Evolutionary conservation across 768 basidiomycete species (phyloP).

Genomic region (Xerocomellus amylosporus): DNA sequence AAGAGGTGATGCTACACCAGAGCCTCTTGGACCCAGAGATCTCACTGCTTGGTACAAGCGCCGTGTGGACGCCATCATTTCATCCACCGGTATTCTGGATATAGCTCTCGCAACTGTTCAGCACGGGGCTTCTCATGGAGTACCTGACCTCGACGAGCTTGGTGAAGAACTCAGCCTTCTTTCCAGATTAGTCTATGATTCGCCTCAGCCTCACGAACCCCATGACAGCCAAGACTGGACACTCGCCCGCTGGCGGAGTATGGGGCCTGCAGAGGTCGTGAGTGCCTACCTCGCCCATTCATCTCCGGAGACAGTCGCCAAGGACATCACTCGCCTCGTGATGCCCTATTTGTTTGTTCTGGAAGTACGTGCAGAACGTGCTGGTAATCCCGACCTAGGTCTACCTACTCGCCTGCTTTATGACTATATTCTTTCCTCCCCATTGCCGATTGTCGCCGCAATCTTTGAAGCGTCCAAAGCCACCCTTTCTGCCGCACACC

Average conservation of each 20-base stretch:
- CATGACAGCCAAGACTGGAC: slow-evolving; percentile 66
- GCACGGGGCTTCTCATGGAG: slow-evolving; percentile 78
- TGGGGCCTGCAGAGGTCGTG: slow-evolving; percentile 65
- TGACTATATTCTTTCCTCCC: slow-evolving; percentile 67
- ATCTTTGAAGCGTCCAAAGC: slow-evolving; percentile 93
- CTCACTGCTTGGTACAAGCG: slow-evolving; percentile 73
- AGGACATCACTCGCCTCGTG: slow-evolving; percentile 72
- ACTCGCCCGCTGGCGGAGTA: slow-evolving; percentile 65
- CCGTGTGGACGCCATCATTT: slow-evolving; percentile 61
- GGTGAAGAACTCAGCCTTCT: slow-evolving; percentile 92
- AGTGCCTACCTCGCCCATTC: slow-evolving; percentile 75
- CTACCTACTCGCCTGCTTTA: slow-evolving; percentile 66
- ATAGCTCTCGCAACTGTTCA: slow-evolving; percentile 77
- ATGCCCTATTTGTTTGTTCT: slow-evolving; percentile 93
- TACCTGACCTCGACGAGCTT: slow-evolving; percentile 75
- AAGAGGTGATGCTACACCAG: slow-evolving; percentile 3
- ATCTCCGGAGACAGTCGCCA: slow-evolving; percentile 57
- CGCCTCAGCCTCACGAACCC: slow-evolving; percentile 44
- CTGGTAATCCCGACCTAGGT: slow-evolving; percentile 63
- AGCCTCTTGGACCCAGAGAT: slow-evolving; percentile 25
- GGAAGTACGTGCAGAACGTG: slow-evolving; percentile 82
- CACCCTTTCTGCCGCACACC: slow-evolving; percentile 64
- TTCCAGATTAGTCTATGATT: slow-evolving; percentile 83
- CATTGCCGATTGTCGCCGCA: slow-evolving; percentile 64
- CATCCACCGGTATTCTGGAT: slow-evolving; percentile 72